These are phyloP conservation scores for Didymella pomorum DNA, from an alignment of 2,329 filamentous ascomycete species.

Conservation along the genomic window DNA sequence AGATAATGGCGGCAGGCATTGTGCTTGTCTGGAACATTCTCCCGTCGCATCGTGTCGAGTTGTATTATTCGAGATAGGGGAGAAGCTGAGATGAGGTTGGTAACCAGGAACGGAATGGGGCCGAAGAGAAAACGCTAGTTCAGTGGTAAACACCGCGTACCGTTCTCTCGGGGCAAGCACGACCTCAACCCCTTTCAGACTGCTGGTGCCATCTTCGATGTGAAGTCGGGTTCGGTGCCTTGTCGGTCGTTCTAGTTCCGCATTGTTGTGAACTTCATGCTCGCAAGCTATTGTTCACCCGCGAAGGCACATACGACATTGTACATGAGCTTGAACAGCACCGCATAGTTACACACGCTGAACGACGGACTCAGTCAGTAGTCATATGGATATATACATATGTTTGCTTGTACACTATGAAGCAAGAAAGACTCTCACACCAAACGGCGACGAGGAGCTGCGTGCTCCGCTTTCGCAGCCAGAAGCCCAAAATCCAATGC, in stretches of 20 bases:
- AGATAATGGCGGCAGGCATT: not conserved
- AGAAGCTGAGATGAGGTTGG: not conserved
- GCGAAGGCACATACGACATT: too few relatives aligned
- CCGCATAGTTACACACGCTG: not conserved
- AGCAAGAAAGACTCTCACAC: not conserved
- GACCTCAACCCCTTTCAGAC: not conserved
- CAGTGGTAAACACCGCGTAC: conserved; percentile 6
- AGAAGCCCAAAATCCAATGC: not conserved
- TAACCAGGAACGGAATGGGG: conserved; percentile 1
- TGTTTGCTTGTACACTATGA: not conserved
- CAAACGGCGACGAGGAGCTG: not conserved
- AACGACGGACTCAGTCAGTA: not conserved
- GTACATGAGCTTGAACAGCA: too few relatives aligned
- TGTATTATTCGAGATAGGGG: not conserved
- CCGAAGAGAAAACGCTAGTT: conserved; percentile 26
- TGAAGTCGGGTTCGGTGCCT: not conserved
- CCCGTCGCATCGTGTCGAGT: not conserved
- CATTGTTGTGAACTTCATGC: not conserved
- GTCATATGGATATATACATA: not conserved
- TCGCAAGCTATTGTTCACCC: not conserved
- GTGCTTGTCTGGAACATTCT: not conserved
- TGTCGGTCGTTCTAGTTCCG: not conserved
- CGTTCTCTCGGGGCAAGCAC: conserved; percentile 1
- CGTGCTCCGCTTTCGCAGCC: not conserved
- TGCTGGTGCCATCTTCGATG: not conserved